Conservation (phyloP, 2,329 filamentous ascomycete species). For the Conoideocrella luteorostrata region DNA sequence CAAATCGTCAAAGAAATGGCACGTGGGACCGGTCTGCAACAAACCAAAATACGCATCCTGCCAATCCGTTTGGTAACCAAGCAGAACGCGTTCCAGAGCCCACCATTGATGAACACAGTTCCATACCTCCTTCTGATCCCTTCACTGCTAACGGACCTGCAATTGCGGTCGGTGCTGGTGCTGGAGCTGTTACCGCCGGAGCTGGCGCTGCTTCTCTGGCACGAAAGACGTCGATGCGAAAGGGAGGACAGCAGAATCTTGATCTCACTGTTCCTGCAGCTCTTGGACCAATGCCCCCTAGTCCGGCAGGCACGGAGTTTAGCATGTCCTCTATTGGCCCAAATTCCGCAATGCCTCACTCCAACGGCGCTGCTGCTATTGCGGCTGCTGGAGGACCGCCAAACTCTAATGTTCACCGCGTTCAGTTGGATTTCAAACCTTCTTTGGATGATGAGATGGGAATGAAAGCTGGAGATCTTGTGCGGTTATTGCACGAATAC, state of each 20-base stretch:
- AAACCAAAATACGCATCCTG: constrained; percentile 41
- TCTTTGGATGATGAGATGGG: constrained; percentile 89
- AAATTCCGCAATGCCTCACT: constrained; percentile 32
- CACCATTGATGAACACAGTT: constrained; percentile 27
- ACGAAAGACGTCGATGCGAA: constrained; percentile 52
- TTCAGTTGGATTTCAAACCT: constrained; percentile 90
- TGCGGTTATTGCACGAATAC: constrained; percentile 88
- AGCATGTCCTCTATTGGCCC: constrained; percentile 49
- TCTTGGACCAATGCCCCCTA: constrained; percentile 39
- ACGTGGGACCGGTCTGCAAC: constrained; percentile 44
- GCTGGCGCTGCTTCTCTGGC: constrained; percentile 33
- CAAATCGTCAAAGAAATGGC: constrained; percentile 24
- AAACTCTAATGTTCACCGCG: constrained; percentile 70
- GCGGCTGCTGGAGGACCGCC: constrained; percentile 55
- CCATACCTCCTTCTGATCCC: constrained; percentile 20
- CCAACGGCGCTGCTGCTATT: constrained; percentile 48
- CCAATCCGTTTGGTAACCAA: constrained; percentile 67
- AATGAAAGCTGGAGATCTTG: constrained; percentile 72
- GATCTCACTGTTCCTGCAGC: constrained; percentile 45
- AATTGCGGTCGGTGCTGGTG: constrained; percentile 16
- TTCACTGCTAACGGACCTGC: constrained; percentile 32
- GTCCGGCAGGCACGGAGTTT: constrained; percentile 58
- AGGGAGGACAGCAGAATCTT: constrained; percentile 42
- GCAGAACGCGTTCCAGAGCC: constrained; percentile 44
- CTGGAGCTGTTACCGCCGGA: too few species aligned